Conservation (phyloP, 2,329 filamentous ascomycete genomes). For the Phyllosticta citribraziliensis region DNA sequence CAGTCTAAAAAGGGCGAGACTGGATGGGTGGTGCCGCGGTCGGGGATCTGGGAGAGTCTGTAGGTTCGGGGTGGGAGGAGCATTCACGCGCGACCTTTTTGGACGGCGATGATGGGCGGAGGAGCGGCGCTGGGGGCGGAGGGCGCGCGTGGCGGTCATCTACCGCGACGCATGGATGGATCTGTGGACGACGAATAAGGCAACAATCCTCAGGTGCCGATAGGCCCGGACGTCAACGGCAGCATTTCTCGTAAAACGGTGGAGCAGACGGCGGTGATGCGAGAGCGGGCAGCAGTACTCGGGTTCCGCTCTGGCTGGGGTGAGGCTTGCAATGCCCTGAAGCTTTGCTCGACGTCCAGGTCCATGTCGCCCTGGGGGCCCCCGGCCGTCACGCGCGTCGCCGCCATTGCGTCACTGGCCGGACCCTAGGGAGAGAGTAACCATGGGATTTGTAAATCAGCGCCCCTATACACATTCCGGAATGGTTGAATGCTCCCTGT, state of each 20-base stretch:
- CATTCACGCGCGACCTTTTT: conserved; percentile 20
- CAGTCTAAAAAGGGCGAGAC: conserved; percentile 25
- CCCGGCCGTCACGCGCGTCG: background rate
- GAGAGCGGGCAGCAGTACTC: background rate
- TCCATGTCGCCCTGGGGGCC: background rate
- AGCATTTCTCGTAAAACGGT: background rate
- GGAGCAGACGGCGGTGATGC: background rate
- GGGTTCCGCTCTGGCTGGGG: background rate
- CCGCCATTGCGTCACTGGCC: background rate
- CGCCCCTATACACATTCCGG: no score
- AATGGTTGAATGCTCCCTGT: no score
- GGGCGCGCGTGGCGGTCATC: conserved; percentile 5
- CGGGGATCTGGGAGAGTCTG: conserved; percentile 26
- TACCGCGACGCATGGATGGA: background rate
- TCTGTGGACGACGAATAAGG: background rate
- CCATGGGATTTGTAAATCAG: no score
- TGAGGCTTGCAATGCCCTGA: background rate
- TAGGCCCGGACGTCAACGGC: background rate
- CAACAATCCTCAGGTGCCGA: background rate
- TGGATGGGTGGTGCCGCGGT: conserved; percentile 21
- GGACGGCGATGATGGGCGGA: background rate
- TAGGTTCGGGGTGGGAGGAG: conserved; percentile 32
- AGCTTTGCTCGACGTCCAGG: background rate
- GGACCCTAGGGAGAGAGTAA: no score
- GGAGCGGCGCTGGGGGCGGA: conserved; percentile 4